Percentiles rank a stretch among this genome's conserved stretches.
Evolutionary conservation across 2,329 filamentous ascomycete species (phyloP).

Genomic region (Rhinocladiella similis): DNA sequence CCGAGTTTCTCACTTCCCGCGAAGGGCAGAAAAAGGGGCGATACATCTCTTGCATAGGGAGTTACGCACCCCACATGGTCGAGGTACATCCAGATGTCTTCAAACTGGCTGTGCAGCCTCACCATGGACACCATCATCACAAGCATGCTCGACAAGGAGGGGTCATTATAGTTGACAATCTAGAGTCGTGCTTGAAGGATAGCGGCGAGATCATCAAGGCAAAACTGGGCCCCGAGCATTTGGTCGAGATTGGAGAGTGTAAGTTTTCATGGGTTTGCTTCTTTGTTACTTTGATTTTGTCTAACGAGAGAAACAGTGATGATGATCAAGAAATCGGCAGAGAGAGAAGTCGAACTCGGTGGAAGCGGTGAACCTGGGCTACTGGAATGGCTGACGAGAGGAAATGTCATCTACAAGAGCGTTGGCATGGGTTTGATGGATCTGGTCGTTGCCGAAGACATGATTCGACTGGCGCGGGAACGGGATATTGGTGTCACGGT

Average conservation of each 20-base stretch:
- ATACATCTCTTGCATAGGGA: constrained; percentile 46
- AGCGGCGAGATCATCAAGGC: constrained; percentile 85
- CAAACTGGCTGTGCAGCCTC: constrained; percentile 57
- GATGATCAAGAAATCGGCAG: constrained; percentile 59
- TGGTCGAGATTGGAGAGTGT: constrained; percentile 81
- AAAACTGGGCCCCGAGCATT: constrained; percentile 68
- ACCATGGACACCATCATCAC: constrained; percentile 42
- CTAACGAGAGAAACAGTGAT: constrained; percentile 33
- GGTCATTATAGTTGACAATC: constrained; percentile 64
- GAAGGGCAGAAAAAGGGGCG: constrained; percentile 47
- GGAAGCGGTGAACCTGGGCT: constrained; percentile 45
- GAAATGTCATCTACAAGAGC: constrained; percentile 69
- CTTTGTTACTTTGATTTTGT: background rate
- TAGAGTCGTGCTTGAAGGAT: constrained; percentile 77
- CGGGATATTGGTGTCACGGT: constrained; percentile 55
- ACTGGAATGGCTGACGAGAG: constrained; percentile 60
- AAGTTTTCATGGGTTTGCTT: background rate
- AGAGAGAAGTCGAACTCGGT: constrained; percentile 35
- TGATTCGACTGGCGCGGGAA: constrained; percentile 58
- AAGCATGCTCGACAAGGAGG: constrained; percentile 58
- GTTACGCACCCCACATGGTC: constrained; percentile 70
- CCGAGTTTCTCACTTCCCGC: constrained; percentile 65
- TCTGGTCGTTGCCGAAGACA: constrained; percentile 60
- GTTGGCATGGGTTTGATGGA: constrained; percentile 70
- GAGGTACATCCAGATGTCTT: constrained; percentile 80